Evolutionary conservation across 352 stramenopile species (phyloP), one percentile per base, ranked within the genome.

Genomic region (Bremia lactucae): DNA sequence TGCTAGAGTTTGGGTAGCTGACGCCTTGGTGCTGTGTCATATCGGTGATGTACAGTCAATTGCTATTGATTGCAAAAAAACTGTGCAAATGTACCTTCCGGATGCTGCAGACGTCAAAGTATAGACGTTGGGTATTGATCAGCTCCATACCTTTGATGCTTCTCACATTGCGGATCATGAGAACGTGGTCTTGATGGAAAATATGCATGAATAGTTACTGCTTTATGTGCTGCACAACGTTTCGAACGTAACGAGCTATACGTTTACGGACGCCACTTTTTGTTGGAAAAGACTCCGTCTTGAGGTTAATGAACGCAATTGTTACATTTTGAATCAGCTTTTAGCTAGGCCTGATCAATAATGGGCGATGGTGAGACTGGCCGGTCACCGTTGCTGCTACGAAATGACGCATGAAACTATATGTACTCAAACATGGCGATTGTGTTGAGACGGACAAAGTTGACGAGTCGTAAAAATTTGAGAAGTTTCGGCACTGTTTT

Each of bases 121-220:
- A 21, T 71, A 82, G 52, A 79, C 56, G 10, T 36, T 86, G 19
- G 20, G 44, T 2, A 49, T 83, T 16, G 34, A 36, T 13, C 79
- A 84, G 42, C 62, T 88, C 8, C 83, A 77, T 35, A 78, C 73
- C 14, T 90, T 88, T 31, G 83, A 95, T 36, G 62, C 79, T 28
- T 86, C 76, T 26, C 82, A 94, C 42, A 71, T 90, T 44, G 62
- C 88, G 34, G 75, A 94, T 45, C 77, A 89, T 28, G 60, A 85
- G 3, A 82, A 95, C 49, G 68, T 93, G 14, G 83, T 82, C 13
- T 61, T 81, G 21, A 92, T 95, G 76, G 94, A 94, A 60, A 89
- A 93, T 49, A 76, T 95, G 71, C 80, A 94, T 59, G 82, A 93
- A 39, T 78, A 80, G 25, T 76, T 82, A 22, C 58, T 95, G 45